A percentile compares a stretch with the other conserved stretches of the same genome.
phyloP scores from a whole-genome alignment of 1,284 basidiomycete species.

The Gomphus bonarii region DNA sequence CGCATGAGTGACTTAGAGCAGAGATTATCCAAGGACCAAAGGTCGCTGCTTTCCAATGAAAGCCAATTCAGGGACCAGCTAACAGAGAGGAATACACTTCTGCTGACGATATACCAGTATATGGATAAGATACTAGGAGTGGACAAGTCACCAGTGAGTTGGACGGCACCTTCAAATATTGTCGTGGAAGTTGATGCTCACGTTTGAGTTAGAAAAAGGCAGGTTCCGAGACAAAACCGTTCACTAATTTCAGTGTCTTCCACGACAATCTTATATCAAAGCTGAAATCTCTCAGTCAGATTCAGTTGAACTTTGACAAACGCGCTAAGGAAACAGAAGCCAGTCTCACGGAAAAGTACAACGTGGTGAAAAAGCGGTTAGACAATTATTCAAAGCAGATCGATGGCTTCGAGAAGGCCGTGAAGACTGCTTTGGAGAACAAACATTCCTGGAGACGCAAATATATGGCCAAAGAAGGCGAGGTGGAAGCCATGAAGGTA shows the following conservation, averaged over 20 bases:
- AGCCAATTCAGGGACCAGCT: constrained; percentile 81
- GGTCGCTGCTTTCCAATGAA: constrained; percentile 61
- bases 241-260: constrained; percentile 90
- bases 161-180: not conserved
- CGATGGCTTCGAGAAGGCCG: constrained; percentile 84
- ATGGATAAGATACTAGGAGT: constrained; percentile 90
- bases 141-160: constrained; percentile 70
- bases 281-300: constrained; percentile 73
- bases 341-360: constrained; percentile 61
- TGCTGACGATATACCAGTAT: constrained; percentile 90
- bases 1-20: constrained; percentile 71
- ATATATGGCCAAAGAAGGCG: constrained; percentile 74
- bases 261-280: constrained; percentile 89
- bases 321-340: constrained; percentile 74
- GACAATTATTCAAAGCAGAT: constrained; percentile 87
- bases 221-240: constrained; percentile 76
- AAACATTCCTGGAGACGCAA: constrained; percentile 85
- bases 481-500: constrained; percentile 80
- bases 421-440: constrained; percentile 77
- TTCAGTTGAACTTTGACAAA: constrained; percentile 82
- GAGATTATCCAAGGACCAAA: constrained; percentile 76
- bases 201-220: constrained; percentile 47
- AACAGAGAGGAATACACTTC: constrained; percentile 84
- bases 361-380: constrained; percentile 77
- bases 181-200: constrained; percentile 4